Conservation (phyloP, 305 asterid species). For the Fraxinus angustifolia region DNA sequence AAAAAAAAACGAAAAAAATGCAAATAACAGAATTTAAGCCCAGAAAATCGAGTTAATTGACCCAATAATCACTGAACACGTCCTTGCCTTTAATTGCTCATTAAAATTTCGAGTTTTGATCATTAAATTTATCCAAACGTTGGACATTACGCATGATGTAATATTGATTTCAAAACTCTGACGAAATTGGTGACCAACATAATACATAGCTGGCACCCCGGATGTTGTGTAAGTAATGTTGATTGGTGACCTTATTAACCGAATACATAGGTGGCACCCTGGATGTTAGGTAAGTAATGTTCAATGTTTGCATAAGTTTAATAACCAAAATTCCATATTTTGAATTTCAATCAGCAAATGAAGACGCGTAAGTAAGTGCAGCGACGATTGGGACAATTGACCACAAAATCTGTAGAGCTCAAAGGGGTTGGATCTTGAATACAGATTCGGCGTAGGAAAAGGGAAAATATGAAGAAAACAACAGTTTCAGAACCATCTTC, state of each 20-base stretch:
- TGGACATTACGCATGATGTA: no score
- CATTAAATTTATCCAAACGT: not conserved
- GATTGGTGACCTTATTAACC: not conserved
- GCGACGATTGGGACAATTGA: not conserved
- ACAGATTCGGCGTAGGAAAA: not conserved
- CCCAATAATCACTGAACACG: not conserved
- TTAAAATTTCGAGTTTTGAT: no score
- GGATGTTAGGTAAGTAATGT: not conserved
- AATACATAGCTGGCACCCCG: no score
- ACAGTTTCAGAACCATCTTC: conserved; percentile 41
- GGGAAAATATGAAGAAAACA: conserved; percentile 10
- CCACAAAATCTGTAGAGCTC: not conserved
- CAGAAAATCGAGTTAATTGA: not conserved
- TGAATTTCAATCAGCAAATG: not conserved
- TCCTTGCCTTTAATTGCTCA: not conserved
- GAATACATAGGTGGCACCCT: not conserved
- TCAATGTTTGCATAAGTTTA: not conserved
- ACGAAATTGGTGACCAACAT: no score
- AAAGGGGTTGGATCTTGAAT: not conserved
- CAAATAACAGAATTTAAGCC: not conserved
- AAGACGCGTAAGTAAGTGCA: not conserved
- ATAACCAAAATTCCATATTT: not conserved
- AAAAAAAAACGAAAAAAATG: not conserved
- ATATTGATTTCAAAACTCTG: no score
- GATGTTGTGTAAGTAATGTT: not conserved